Percentiles rank a stretch among this genome's conserved stretches.
Evolutionary conservation across 352 stramenopile genomes (phyloP).

Genomic region (Phytophthora podocarpi): DNA sequence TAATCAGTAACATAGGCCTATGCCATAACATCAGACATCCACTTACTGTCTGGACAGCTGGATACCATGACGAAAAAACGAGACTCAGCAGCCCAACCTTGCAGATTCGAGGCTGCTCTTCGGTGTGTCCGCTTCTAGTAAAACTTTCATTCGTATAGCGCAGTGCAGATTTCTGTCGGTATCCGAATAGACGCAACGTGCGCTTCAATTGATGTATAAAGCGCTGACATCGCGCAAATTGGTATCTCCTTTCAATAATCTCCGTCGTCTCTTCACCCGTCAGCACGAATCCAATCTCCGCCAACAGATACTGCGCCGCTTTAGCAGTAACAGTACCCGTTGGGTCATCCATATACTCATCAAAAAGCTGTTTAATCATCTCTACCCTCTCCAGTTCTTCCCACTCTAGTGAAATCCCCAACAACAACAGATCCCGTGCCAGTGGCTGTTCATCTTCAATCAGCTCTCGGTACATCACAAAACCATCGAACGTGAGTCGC

Average conservation of each 20-base stretch:
- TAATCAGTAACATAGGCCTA: not conserved
- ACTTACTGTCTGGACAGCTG: constrained; percentile 42
- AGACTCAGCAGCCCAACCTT: constrained; percentile 50
- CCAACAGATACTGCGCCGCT: constrained; percentile 56
- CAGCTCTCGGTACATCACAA: constrained; percentile 56
- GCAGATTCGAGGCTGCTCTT: constrained; percentile 54
- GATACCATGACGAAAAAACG: constrained; percentile 53
- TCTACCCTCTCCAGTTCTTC: constrained; percentile 29
- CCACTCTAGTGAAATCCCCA: constrained; percentile 54
- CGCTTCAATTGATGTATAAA: constrained; percentile 51
- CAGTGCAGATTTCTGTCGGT: constrained; percentile 55
- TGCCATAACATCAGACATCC: no score
- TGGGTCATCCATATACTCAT: constrained; percentile 51
- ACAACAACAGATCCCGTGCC: constrained; percentile 38
- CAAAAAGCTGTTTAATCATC: constrained; percentile 38
- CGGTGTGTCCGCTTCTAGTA: constrained; percentile 3
- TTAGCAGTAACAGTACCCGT: constrained; percentile 40
- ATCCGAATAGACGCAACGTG: constrained; percentile 69
- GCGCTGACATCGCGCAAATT: constrained; percentile 48
- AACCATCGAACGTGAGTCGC: constrained; percentile 62
- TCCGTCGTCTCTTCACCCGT: constrained; percentile 44
- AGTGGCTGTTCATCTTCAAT: constrained; percentile 52
- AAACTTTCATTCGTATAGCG: constrained; percentile 40
- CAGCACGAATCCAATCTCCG: constrained; percentile 38
- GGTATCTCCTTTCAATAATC: constrained; percentile 43